These are phyloP conservation scores for Yamadazyma spencermartinsiae DNA, from an alignment of 1,139 yeast genomes.

Conservation along the genomic window DNA sequence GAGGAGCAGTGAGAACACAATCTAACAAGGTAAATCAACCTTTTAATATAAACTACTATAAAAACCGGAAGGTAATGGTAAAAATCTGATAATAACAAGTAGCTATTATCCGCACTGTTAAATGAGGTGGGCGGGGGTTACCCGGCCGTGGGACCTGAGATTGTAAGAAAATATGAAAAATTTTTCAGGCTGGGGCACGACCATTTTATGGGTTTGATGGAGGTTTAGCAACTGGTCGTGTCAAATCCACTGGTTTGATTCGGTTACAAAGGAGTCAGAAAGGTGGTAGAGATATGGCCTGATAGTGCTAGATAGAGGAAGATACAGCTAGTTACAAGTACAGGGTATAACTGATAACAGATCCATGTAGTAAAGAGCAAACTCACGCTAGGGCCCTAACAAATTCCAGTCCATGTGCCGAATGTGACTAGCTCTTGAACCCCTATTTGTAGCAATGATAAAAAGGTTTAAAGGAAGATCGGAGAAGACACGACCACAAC, in stretches of 20 bases:
- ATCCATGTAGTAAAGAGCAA: too few relatives aligned
- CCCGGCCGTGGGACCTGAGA: background rate
- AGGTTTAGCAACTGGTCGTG: too few relatives aligned
- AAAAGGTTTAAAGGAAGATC: background rate
- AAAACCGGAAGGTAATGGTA: background rate
- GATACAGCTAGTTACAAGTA: too few relatives aligned
- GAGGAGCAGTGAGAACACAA: background rate
- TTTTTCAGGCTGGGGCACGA: background rate
- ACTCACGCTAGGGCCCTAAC: too few relatives aligned
- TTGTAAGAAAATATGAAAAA: background rate
- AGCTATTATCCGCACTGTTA: background rate
- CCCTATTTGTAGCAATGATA: conserved; percentile 1
- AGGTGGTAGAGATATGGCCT: too few relatives aligned
- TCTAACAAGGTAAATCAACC: too few relatives aligned
- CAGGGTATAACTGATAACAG: too few relatives aligned
- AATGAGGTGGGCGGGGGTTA: background rate
- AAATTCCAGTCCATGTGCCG: background rate
- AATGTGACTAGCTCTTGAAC: background rate
- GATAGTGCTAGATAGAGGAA: too few relatives aligned
- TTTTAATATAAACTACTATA: background rate
- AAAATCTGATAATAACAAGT: conserved; percentile 1
- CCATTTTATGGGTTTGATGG: too few relatives aligned
- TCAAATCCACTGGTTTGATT: too few relatives aligned
- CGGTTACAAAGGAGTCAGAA: too few relatives aligned
- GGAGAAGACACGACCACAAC: background rate